Base-by-base conservation (phyloP, 2,329 filamentous ascomycete species). In the Rutstroemia sydowiana region DNA sequence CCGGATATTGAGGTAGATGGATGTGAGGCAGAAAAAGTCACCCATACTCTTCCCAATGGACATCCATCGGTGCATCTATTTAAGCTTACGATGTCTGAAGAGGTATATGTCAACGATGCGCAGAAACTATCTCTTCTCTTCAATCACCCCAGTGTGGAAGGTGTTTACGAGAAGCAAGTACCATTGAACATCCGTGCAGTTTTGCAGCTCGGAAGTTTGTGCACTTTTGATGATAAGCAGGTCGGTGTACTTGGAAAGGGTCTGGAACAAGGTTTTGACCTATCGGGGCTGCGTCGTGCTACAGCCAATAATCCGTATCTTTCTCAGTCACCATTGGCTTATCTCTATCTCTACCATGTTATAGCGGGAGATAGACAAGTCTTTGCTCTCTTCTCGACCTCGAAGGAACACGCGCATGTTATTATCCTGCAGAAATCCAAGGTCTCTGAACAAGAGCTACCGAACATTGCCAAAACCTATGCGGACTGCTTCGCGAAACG, bases 61-160 rank as follows among this genome's bases (percentile, higher is more conserved):
- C 93, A 97, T 68, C 84, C 88, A 3, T 97, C 92, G 0, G 86
- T 88, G 3, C 89, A 98, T 71, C 76, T 99, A 4, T 97, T 97
- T 77, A 95, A 91, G 71, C 76, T 99, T 34, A 91, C 86, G 0
- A 88, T 98, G 69, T 78, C 88, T 0, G 93, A 98, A 67, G 85
- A 93, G 51, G 77, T 87, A 0, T 98, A 95, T 69, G 82, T 95
- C 55, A 81, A 84, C 41, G 88, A 97, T 67, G 77, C 85, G 0
- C 85, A 90, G 56, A 95, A 90, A 65, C 85, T 97, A 55, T 82
- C 85, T 2, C 71, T 85, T 26, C 74, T 97, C 1, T 92, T 96
- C 72, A 90, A 92, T 57, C 91, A 98, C 65, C 82, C 90, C 0
- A 95, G 90, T 67, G 88, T 98, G 1, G 93, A 98, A 69, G 95